A percentile compares a stretch with the other conserved stretches of the same genome.
phyloP scores from a whole-genome alignment of 1,139 yeast species.

The Blastobotrys buckinghamii region DNA sequence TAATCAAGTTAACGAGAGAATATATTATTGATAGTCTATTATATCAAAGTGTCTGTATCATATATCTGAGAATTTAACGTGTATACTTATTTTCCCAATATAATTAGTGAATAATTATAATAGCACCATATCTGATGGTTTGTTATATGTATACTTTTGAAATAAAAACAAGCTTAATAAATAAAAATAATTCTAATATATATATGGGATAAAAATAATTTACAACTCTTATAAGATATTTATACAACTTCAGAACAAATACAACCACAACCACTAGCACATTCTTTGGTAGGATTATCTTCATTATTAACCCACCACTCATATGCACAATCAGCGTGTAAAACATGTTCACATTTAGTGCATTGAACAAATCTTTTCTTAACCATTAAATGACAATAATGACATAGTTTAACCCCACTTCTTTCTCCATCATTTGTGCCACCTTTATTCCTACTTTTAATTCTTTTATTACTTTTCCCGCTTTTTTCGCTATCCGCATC shows the following conservation, averaged over 20 bases:
- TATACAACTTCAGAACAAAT: constrained; percentile 13
- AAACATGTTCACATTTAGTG: constrained; percentile 66
- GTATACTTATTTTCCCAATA: too few species aligned
- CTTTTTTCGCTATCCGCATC: not conserved
- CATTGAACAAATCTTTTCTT: constrained; percentile 63
- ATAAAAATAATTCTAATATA: not conserved
- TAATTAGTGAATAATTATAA: too few species aligned
- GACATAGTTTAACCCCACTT: constrained; percentile 35
- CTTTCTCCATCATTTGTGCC: not conserved
- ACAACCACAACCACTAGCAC: constrained; percentile 93
- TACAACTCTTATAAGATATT: too few species aligned
- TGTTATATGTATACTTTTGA: too few species aligned
- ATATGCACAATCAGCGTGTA: constrained; percentile 73
- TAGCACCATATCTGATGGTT: too few species aligned
- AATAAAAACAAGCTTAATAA: not conserved
- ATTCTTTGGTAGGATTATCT: constrained; percentile 45
- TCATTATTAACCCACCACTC: constrained; percentile 58
- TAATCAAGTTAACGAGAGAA: too few species aligned
- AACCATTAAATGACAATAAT: constrained; percentile 58
- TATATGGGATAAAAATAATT: not conserved
- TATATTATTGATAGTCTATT: too few species aligned
- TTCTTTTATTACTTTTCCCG: not conserved
- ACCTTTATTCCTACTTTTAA: constrained; percentile 1
- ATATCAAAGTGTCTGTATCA: too few species aligned
- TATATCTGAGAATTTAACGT: too few species aligned